Evolutionary conservation across 345 rosid species (phyloP).

Genomic region (Salix udensis): DNA sequence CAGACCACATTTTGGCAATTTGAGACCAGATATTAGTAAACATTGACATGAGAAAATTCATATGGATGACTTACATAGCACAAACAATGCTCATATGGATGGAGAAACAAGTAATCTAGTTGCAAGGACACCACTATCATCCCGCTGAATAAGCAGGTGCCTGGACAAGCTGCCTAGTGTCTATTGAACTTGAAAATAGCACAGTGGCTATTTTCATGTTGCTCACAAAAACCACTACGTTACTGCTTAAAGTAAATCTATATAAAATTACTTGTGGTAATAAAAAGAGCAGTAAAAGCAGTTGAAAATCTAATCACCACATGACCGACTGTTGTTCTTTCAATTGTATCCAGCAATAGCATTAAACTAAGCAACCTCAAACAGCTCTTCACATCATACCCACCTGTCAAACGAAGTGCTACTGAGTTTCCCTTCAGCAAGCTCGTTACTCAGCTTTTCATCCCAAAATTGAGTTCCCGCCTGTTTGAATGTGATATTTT

Average conservation of each 20-base stretch:
- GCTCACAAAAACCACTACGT: no score
- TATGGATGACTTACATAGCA: background rate
- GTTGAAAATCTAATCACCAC: background rate
- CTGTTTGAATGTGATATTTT: slow-evolving; percentile 30
- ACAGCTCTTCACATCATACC: slow-evolving; percentile 2
- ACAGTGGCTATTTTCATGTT: no score
- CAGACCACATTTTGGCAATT: slow-evolving; percentile 6
- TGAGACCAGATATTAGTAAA: background rate
- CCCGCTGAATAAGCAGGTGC: background rate
- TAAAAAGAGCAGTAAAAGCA: background rate
- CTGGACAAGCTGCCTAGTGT: background rate
- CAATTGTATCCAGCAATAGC: background rate
- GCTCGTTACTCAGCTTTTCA: slow-evolving; percentile 76
- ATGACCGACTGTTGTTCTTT: background rate
- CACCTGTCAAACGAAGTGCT: slow-evolving; percentile 81
- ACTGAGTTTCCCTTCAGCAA: slow-evolving; percentile 75
- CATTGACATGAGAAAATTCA: background rate
- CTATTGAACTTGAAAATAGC: no score
- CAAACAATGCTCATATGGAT: background rate
- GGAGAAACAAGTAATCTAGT: background rate
- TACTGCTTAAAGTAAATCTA: no score
- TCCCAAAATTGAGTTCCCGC: slow-evolving; percentile 99
- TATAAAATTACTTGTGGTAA: no score
- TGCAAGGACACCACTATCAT: background rate
- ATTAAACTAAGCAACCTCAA: background rate